Evolutionary conservation across 805 yeast genomes (phyloP), one percentile per base, ranked within the genome.

Genomic region (Kazachstania bromeliacearum): DNA sequence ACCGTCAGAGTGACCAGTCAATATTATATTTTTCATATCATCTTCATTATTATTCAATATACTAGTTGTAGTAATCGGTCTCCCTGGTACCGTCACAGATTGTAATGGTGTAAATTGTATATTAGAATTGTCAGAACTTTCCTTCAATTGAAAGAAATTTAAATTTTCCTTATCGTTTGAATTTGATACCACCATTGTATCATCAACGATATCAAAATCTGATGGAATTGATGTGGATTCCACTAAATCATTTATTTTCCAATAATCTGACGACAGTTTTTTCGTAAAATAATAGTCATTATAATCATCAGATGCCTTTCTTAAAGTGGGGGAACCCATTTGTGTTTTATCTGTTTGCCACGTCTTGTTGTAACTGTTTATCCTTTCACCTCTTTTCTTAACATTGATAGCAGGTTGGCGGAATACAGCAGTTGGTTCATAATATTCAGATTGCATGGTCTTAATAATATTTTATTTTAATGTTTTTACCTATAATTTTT

Each of bases 1-100:
- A 2, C 96, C 96, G 40, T 75, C 73, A 35, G 69, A 71, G 53
- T 85, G 92, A 8, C 95, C 95, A 0, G 94, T 70, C n/a, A 77
- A 51, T 31, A 80, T 14, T 15, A 43, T 9, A 15, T 46, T 46
- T 13, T 43, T 40, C 25, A 47, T 45, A 4, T 42, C 38, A 15
- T 36, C 31, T 14, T 39, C 41, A 27, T 41, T 38, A 19, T 37
- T 29, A 16, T 16, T 8, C 5, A 30, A 10, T 7, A 24, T 24
- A 13, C 17, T 15, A 19, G 37, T 30, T 20, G 35, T 27, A 6
- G 43, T 40, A 16, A 50, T 44, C 12, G 48, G 46, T 17, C 37
- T 38, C 2, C 47, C 55, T 4, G 59, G 59, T 16, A 54, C 48
- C 3, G 53, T 33, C 5, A 53, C 42, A 7, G 51, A 37, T 33